Base-by-base conservation (phyloP, 2,329 filamentous ascomycete species). In the Colletotrichum sp. region DNA sequence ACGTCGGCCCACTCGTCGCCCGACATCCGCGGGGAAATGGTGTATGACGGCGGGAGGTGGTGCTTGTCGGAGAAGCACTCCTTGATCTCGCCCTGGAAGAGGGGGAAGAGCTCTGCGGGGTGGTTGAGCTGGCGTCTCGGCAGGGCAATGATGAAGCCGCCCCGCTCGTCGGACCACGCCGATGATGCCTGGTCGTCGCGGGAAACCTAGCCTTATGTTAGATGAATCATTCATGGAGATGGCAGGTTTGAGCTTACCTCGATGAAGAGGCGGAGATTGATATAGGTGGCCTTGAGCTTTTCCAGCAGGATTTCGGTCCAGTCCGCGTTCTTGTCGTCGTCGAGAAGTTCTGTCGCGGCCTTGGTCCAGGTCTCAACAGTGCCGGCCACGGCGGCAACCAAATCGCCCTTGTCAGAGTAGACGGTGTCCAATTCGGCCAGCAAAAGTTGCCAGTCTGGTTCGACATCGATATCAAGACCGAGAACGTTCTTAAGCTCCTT, bases 1-100 rank as follows among this genome's bases (percentile, higher is more conserved):
- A 89, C 82, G 32, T 87, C 85, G 13, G 85, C 87, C 87, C 88
- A 89, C 74, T 87, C 87, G 34, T 88, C 87, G 9, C 77, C 48
- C 12, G 66, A 63, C 28, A 36, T 36, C 18, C 59, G 59, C 30
- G 59, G 43, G 15, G 69, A 74, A 61, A 67, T 57, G 43, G 68
- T 57, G 64, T 70, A 71, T 4, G 65, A 63, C 9, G 65, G 66
- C 24, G 60, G 60, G 39, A 13, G 30, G 59, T 59, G 55, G 13
- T 43, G 66, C 59, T 78, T 79, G 39, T 77, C 77, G 9, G 82
- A 79, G 71, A 88, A 87, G 76, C 83, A 85, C 9, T 78, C 76
- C 10, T 85, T 78, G 3, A 88, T 79, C 6, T 80, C 78, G 10
- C 82, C 81, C 2, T 82, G 83, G 77, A 87, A 87, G 8, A 82